Base-by-base conservation (phyloP, 1,284 basidiomycete genomes). In the Heterobasidion parviporum region DNA sequence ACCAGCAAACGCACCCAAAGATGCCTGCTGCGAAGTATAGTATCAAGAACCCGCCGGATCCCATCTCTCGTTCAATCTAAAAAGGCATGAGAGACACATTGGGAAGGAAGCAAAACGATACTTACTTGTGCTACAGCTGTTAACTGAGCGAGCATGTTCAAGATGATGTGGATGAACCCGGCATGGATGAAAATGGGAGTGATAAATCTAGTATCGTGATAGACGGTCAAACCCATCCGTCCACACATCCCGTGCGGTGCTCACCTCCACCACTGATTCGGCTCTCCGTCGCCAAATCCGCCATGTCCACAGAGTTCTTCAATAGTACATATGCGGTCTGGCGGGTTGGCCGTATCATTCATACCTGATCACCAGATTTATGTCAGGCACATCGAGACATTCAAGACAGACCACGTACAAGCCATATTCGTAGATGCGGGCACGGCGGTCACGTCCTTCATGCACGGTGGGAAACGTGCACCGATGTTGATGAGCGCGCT, bases 61-160 rank as follows among this genome's bases (percentile, higher is more conserved):
- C 94, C 89, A 94, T 92, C 64, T 92, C 89, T 57, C 83, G 75
- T 63, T 94, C 91, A 57, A 92, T 83, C 86, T 91, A 61, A 32
- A 54, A 15, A 56, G 10, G 43, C n/a, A 43, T 53, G 55, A 55
- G 6, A 12, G 59, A 41, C 58, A 55, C 32, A 47, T 34, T 44
- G 32, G 20, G 12, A 32, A 16, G 46, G n/a, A 26, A 16, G 18
- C 50, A 15, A 12, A n/a, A n/a, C n/a, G 6, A 41, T 41, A 64
- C 65, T 60, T 66, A 90, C 90, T 68, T 92, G 87, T 15, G 88
- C 89, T 32, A 87, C 87, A 9, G 89, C 72, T 1, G 83, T 85
- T 55, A 92, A 68, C 64, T 97, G 94, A 4, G 89, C 94, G 41
- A 97, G 66, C 83, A 98, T 88, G 67, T 98, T 98, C 60, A 98